These are phyloP conservation scores for Hypoxylon cercidicola DNA, from an alignment of 495 filamentous ascomycete genomes.

Conservation along the genomic window DNA sequence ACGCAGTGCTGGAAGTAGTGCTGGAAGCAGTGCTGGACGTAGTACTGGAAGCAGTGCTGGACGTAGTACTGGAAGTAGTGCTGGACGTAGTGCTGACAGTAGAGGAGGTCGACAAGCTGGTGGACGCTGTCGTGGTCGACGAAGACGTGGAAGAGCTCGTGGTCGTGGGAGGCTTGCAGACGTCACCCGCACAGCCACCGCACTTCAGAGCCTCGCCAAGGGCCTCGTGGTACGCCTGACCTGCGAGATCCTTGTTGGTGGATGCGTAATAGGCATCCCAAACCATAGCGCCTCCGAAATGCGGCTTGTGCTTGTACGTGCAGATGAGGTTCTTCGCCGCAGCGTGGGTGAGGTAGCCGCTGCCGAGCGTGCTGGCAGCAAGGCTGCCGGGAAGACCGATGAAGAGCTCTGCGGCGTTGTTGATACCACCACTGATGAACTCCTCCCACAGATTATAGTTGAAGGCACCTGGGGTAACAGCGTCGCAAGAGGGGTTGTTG, in stretches of 20 bases:
- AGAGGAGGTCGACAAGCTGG: slow-evolving; percentile 11
- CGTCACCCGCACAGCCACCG: slow-evolving; percentile 28
- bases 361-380: slow-evolving; percentile 36
- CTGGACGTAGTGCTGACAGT: slow-evolving; percentile 14
- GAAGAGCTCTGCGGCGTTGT: slow-evolving; percentile 68
- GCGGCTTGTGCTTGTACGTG: slow-evolving; percentile 44
- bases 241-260: slow-evolving; percentile 31
- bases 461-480: slow-evolving; percentile 56
- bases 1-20: slow-evolving; percentile 15
- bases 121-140: slow-evolving; percentile 23
- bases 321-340: slow-evolving; percentile 42
- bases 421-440: slow-evolving; percentile 63
- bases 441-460: slow-evolving; percentile 72
- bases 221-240: slow-evolving; percentile 45
- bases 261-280: slow-evolving; percentile 52
- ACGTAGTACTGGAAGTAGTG: slow-evolving; percentile 2
- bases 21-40: slow-evolving; percentile 14
- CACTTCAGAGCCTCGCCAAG: slow-evolving; percentile 39
- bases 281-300: slow-evolving; percentile 56
- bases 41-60: slow-evolving; percentile 9
- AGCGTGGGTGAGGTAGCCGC: slow-evolving; percentile 47
- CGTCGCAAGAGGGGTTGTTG: slow-evolving; percentile 71
- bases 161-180: slow-evolving; percentile 26
- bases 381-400: slow-evolving; percentile 71
- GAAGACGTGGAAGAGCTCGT: slow-evolving; percentile 15